Evolutionary conservation across 176 grass and related monocot genomes (phyloP), one percentile per base, ranked within the genome.

Genomic region (Musa schizocarpa): DNA sequence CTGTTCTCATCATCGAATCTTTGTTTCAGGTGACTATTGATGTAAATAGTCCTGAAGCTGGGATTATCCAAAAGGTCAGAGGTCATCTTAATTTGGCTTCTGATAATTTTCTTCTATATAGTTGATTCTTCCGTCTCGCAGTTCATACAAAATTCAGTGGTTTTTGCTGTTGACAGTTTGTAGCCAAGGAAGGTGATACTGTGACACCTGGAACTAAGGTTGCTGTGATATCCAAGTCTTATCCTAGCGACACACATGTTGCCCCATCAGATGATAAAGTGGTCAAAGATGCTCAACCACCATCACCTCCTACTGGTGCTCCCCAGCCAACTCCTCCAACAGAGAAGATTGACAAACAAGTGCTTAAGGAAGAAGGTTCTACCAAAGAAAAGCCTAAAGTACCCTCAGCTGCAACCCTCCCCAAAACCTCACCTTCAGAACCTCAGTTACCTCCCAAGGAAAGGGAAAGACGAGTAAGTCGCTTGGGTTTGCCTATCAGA

Each of bases 401-500:
- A 72, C 56, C 52, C 14, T 57, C 88, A 65, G 12, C 83, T 48
- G 17, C 79, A 21, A 59, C 75, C 29, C 43, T 4, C 34, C 34
- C 77, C 19, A 93, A 88, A 86, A 79, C 83, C 0, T 93, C 84
- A 22, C 81, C 88, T 72, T 88, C 86, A 63, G 94, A 98, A 82
- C 94, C 94, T 68, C 94, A 91, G 69, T 88, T 98, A 25, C 94
- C 94, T 77, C 94, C 94, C 25, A 98, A 93, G 79, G 94, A 98
- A 81, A 84, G 88, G 74, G 94, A 98, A 62, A 85, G 90, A 51
- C 74, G 94, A 65, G 94, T 98, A 93, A 87, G 85, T 25, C 26
- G 53, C 22, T 43, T 43, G 34, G 34, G 34, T 43, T 43, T 43
- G 34, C 20, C 14, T 62, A 21, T 62, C 20, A 19, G 57, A 6